phyloP scores from a whole-genome alignment of 441 rosid species.

The Heliophila coronopifolia region DNA sequence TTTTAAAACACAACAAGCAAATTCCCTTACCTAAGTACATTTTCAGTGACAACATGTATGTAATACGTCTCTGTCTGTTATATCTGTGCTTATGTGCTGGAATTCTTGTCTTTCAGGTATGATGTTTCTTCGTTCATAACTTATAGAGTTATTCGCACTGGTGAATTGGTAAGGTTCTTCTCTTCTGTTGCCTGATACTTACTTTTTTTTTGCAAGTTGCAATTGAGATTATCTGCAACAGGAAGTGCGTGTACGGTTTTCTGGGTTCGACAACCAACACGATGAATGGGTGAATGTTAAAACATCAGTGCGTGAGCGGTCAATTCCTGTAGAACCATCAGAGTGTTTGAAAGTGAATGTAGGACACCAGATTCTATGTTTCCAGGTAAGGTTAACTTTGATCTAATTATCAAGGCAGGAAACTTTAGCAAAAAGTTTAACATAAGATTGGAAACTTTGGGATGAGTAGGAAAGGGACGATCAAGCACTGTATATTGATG shows the following conservation, averaged over 20 bases:
- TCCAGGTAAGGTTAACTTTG: constrained; percentile 37
- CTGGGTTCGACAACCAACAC: constrained; percentile 43
- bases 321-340: constrained; percentile 57
- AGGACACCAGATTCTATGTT: constrained; percentile 54
- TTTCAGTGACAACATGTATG: background rate
- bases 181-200: constrained; percentile 2
- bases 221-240: constrained; percentile 26
- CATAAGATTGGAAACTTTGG: background rate
- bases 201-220: too few relatives aligned
- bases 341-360: constrained; percentile 44
- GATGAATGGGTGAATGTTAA: constrained; percentile 66
- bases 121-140: constrained; percentile 44
- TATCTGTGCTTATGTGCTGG: background rate
- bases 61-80: background rate
- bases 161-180: constrained; percentile 49
- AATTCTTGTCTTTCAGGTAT: constrained; percentile 38
- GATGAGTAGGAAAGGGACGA: constrained; percentile 48
- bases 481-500: constrained; percentile 61
- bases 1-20: background rate
- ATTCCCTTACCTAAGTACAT: background rate
- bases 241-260: constrained; percentile 62
- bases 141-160: constrained; percentile 40
- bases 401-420: background rate
- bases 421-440: background rate
- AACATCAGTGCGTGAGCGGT: constrained; percentile 43